These are phyloP conservation scores for Rhizopus arrhizus DNA, from an alignment of 371 early-diverging fungal genomes.

Conservation along the genomic window DNA sequence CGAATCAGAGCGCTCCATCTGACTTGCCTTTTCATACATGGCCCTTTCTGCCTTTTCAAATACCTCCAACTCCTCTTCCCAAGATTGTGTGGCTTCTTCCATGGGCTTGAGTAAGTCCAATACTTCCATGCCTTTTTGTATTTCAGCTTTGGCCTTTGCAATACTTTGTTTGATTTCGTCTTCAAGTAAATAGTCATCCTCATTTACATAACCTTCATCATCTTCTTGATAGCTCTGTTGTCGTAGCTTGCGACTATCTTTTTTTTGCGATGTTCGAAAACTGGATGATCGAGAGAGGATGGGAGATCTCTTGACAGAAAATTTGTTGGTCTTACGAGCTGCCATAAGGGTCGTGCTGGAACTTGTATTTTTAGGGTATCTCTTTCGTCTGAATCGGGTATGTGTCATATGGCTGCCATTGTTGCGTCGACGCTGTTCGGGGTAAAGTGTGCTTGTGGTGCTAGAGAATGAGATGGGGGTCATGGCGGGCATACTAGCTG, in stretches of 20 bases:
- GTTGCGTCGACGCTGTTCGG: slow-evolving; percentile 18
- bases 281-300: slow-evolving; percentile 27
- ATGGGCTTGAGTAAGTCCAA: slow-evolving; percentile 50
- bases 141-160: slow-evolving; percentile 67
- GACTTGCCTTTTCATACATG: slow-evolving; percentile 29
- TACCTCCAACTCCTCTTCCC: slow-evolving; percentile 49
- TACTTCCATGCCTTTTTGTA: slow-evolving; percentile 57
- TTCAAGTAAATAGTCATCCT: slow-evolving; percentile 28
- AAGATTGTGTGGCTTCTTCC: slow-evolving; percentile 43
- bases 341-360: slow-evolving; percentile 30
- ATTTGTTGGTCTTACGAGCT: slow-evolving; percentile 10
- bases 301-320: slow-evolving; percentile 19
- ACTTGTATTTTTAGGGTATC: slow-evolving; percentile 23
- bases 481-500: neutral
- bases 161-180: slow-evolving; percentile 56
- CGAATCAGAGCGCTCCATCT: slow-evolving; percentile 30
- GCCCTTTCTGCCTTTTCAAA: slow-evolving; percentile 44
- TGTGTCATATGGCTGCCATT: slow-evolving; percentile 12
- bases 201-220: slow-evolving; percentile 39
- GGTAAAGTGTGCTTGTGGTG: slow-evolving; percentile 19
- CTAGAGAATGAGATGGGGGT: slow-evolving; percentile 33
- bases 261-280: slow-evolving; percentile 7
- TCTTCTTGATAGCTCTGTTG: slow-evolving; percentile 29
- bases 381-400: slow-evolving; percentile 13
- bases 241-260: neutral